phyloP scores from a whole-genome alignment of 441 rosid genomes.

The Breynia disticha region DNA sequence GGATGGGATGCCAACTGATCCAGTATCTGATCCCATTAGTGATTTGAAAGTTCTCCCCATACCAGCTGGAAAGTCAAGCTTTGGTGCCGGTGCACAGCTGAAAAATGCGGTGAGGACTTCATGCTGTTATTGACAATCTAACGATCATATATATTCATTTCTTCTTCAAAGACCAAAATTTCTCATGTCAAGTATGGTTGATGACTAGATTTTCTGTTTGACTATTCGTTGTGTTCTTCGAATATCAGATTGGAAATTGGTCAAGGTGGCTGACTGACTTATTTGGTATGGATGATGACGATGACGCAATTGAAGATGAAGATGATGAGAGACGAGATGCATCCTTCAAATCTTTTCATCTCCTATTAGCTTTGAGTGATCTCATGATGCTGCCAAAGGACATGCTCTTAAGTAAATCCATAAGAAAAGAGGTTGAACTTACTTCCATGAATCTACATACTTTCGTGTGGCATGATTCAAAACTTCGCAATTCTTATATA shows the following conservation, averaged over 20 bases:
- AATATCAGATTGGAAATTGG: conserved; percentile 70
- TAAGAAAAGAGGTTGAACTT: conserved; percentile 60
- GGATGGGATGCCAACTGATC: conserved; percentile 92
- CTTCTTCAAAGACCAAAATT: conserved; percentile 60
- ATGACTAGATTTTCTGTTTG: background rate
- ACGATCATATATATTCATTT: no score
- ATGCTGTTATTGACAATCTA: background rate
- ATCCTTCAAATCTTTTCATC: conserved; percentile 57
- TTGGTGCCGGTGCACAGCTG: conserved; percentile 83
- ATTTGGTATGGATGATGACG: conserved; percentile 60
- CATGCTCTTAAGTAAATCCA: conserved; percentile 65
- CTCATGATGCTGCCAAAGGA: conserved; percentile 96
- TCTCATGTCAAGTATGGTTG: conserved; percentile 9
- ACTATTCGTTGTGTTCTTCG: conserved; percentile 5
- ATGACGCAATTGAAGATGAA: conserved; percentile 21
- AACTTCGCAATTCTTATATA: background rate
- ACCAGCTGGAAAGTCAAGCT: conserved; percentile 79
- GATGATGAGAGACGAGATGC: conserved; percentile 23
- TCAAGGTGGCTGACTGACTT: conserved; percentile 90
- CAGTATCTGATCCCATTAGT: conserved; percentile 83
- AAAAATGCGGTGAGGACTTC: conserved; percentile 58
- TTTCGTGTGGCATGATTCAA: background rate
- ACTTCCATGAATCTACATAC: background rate
- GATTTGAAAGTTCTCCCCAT: conserved; percentile 85
- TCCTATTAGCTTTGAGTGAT: conserved; percentile 80